Evolutionary conservation across 352 stramenopile genomes (phyloP).

Genomic region (Phytophthora sojae): DNA sequence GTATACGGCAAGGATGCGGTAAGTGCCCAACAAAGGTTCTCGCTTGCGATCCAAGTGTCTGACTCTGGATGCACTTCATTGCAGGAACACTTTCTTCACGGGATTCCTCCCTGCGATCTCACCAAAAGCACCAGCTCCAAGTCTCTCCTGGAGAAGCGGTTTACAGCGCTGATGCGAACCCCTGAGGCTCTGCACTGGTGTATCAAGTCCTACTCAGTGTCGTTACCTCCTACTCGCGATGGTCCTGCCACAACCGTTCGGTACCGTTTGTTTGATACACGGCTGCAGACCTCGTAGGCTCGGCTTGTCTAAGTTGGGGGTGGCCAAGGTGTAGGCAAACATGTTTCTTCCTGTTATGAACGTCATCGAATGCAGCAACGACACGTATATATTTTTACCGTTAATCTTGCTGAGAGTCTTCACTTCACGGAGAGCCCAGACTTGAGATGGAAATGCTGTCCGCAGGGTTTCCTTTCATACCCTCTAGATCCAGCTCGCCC

Average conservation of each 20-base stretch:
- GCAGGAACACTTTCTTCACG: conserved; percentile 77
- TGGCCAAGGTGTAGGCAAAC: neutral
- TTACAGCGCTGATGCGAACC: conserved; percentile 42
- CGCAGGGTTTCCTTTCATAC: conserved; percentile 39
- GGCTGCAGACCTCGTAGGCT: conserved; percentile 44
- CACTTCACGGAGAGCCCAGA: conserved; percentile 43
- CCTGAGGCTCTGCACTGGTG: conserved; percentile 58
- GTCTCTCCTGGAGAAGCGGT: conserved; percentile 55
- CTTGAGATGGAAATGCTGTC: conserved; percentile 65
- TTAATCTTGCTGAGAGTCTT: conserved; percentile 6
- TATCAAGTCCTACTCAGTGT: conserved; percentile 71
- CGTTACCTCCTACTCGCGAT: conserved; percentile 12
- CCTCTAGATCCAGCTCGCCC: conserved; percentile 48
- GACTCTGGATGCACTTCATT: conserved; percentile 1
- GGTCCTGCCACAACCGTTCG: conserved; percentile 43
- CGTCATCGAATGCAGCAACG: conserved; percentile 28
- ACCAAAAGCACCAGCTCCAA: conserved; percentile 58
- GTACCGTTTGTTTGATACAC: conserved; percentile 77
- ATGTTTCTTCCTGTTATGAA: conserved; percentile 9
- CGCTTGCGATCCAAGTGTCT: neutral
- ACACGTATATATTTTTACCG: conserved; percentile 32
- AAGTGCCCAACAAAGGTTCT: conserved; percentile 17
- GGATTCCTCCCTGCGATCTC: conserved; percentile 75
- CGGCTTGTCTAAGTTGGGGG: neutral
- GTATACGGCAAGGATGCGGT: conserved; percentile 78